Conservation (phyloP, 1,284 basidiomycete genomes). For the Omphalotus olearius region DNA sequence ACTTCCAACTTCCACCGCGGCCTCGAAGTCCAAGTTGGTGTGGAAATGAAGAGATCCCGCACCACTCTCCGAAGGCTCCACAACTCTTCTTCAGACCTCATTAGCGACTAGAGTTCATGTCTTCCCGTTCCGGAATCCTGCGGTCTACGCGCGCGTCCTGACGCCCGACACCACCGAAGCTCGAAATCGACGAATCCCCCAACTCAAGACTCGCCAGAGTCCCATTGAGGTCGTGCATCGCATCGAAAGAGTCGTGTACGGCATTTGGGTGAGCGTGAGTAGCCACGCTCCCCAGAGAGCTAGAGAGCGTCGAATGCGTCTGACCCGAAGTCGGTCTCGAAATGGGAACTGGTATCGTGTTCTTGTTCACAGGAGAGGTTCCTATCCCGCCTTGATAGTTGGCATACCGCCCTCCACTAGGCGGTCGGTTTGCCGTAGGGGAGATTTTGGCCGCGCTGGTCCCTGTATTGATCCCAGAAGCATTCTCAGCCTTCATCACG, state of each 20-base stretch:
- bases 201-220: slow-evolving; percentile 72
- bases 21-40: not conserved
- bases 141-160: not conserved
- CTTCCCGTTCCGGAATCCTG: not conserved
- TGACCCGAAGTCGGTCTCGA: slow-evolving; percentile 48
- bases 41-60: slow-evolving; percentile 25
- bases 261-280: slow-evolving; percentile 23
- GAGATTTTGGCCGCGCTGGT: slow-evolving; percentile 31
- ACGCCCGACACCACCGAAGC: slow-evolving; percentile 17
- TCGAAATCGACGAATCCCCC: slow-evolving; percentile 19
- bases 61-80: slow-evolving; percentile 23
- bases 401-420: slow-evolving; percentile 40
- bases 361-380: slow-evolving; percentile 2
- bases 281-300: slow-evolving; percentile 6
- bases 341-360: slow-evolving; percentile 29
- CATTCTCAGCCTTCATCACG: not conserved
- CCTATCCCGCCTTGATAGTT: slow-evolving; percentile 3
- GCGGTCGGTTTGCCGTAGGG: slow-evolving; percentile 40
- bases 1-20: not conserved
- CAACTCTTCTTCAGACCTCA: slow-evolving; percentile 16
- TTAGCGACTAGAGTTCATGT: slow-evolving; percentile 1
- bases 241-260: slow-evolving; percentile 35
- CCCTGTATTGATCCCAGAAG: slow-evolving; percentile 14
- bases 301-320: slow-evolving; percentile 2
- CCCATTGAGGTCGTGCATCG: slow-evolving; percentile 66